These are phyloP conservation scores for Quambalaria eucalypti DNA, from an alignment of 1,284 basidiomycete species.

Conservation along the genomic window DNA sequence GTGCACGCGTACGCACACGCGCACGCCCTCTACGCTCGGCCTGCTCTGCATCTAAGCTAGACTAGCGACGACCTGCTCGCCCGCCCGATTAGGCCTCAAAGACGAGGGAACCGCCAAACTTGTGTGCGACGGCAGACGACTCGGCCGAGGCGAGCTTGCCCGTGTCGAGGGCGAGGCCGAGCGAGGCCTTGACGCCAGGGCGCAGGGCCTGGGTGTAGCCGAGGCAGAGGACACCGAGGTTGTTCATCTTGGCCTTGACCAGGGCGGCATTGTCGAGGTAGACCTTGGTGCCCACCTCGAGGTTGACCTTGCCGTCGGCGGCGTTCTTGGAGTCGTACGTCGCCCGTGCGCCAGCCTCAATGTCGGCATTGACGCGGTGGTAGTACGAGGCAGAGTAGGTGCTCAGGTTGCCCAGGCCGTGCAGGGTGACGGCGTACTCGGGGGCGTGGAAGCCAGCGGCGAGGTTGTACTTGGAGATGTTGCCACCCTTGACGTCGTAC, in stretches of 20 bases:
- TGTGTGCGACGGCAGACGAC: constrained; percentile 51
- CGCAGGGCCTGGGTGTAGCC: constrained; percentile 44
- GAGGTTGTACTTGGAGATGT: constrained; percentile 81
- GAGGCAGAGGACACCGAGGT: constrained; percentile 52
- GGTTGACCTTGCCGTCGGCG: constrained; percentile 62
- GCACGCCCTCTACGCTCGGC: too few relatives aligned
- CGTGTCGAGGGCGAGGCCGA: constrained; percentile 55
- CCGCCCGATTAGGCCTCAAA: constrained; percentile 51
- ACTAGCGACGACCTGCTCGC: too few relatives aligned
- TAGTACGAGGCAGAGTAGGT: constrained; percentile 95
- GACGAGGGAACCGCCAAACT: constrained; percentile 54
- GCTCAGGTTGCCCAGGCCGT: constrained; percentile 88
- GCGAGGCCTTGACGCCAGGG: constrained; percentile 87
- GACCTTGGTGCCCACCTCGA: constrained; percentile 89
- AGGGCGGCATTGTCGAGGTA: constrained; percentile 82
- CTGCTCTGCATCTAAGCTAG: too few relatives aligned
- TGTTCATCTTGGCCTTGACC: constrained; percentile 98
- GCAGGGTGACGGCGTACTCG: constrained; percentile 90
- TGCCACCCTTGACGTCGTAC: constrained; percentile 91
- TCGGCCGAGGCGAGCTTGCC: constrained; percentile 32
- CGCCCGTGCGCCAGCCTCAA: constrained; percentile 83
- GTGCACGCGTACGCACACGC: too few relatives aligned
- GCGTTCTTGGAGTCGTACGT: constrained; percentile 84
- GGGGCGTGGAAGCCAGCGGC: constrained; percentile 90
- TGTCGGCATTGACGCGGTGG: constrained; percentile 87